Percentiles rank a stretch among this genome's conserved stretches.
These are phyloP conservation scores for Colletotrichum lentis DNA, from an alignment of 2,329 filamentous ascomycete species.

Conservation along the genomic window DNA sequence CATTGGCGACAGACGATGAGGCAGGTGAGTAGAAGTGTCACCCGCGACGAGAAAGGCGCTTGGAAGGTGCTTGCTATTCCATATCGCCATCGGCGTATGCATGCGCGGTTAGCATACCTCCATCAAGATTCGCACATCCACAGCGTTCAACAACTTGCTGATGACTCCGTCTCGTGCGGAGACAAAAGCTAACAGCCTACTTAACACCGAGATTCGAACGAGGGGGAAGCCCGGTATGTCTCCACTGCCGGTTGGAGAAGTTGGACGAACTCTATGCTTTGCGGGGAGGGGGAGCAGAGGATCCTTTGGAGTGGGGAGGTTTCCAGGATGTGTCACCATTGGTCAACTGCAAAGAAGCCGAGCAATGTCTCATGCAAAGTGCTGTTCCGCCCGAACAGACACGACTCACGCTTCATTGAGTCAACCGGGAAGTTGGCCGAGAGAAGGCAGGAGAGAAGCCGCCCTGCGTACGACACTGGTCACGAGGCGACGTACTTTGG, in stretches of 20 bases:
- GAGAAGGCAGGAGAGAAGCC: not conserved
- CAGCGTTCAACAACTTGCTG: not conserved
- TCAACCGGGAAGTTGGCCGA: constrained; percentile 13
- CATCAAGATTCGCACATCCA: not conserved
- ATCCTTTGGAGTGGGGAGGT: not conserved
- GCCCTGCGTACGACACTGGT: not conserved
- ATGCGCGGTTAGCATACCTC: not conserved
- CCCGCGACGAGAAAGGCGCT: not conserved
- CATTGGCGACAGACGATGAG: not conserved
- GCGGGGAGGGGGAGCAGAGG: not conserved
- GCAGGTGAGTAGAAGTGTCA: no score
- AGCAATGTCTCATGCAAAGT: not conserved
- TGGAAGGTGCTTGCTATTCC: no score
- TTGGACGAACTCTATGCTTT: not conserved
- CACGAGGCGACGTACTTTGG: not conserved
- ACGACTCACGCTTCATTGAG: constrained; percentile 20
- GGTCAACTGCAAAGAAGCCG: not conserved
- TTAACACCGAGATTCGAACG: not conserved
- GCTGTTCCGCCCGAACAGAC: not conserved
- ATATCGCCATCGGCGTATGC: not conserved
- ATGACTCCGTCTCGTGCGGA: not conserved
- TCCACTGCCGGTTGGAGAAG: constrained; percentile 4
- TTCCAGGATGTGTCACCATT: not conserved
- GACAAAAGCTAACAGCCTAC: no score
- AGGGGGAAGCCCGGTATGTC: not conserved